Evolutionary conservation across 805 yeast genomes (phyloP).

Genomic region (Saccharomycopsis selenospora): DNA sequence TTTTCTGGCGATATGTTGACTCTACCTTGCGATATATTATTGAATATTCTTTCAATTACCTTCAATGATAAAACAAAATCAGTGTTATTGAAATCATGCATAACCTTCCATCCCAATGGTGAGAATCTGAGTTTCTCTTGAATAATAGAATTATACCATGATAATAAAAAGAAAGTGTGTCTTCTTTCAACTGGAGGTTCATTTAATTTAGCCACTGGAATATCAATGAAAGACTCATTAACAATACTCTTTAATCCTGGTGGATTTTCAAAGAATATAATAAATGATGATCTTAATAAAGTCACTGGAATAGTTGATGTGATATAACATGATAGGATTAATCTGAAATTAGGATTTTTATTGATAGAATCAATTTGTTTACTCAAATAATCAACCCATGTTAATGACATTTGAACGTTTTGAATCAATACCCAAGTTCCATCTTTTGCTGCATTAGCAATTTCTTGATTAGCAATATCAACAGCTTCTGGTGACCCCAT

Average conservation of each 20-base stretch:
- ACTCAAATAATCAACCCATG: constrained; percentile 53
- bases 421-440: constrained; percentile 75
- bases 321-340: constrained; percentile 60
- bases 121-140: constrained; percentile 50
- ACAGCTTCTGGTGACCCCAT: constrained; percentile 71
- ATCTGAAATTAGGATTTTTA: constrained; percentile 35
- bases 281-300: constrained; percentile 46
- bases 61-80: constrained; percentile 50
- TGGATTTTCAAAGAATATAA: constrained; percentile 53
- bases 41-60: constrained; percentile 39
- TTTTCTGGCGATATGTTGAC: constrained; percentile 38
- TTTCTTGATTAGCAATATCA: constrained; percentile 47
- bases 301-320: constrained; percentile 45
- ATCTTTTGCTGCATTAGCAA: constrained; percentile 36
- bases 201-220: constrained; percentile 21
- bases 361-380: constrained; percentile 34
- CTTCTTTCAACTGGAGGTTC: constrained; percentile 36
- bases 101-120: constrained; percentile 55
- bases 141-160: constrained; percentile 66
- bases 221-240: constrained; percentile 30
- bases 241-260: constrained; percentile 51
- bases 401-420: constrained; percentile 66
- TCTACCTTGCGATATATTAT: constrained; percentile 22
- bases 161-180: constrained; percentile 45
- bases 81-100: constrained; percentile 66